These are phyloP conservation scores for Suhomyces bolitotheri DNA, from an alignment of 1,139 yeast species.

Conservation along the genomic window DNA sequence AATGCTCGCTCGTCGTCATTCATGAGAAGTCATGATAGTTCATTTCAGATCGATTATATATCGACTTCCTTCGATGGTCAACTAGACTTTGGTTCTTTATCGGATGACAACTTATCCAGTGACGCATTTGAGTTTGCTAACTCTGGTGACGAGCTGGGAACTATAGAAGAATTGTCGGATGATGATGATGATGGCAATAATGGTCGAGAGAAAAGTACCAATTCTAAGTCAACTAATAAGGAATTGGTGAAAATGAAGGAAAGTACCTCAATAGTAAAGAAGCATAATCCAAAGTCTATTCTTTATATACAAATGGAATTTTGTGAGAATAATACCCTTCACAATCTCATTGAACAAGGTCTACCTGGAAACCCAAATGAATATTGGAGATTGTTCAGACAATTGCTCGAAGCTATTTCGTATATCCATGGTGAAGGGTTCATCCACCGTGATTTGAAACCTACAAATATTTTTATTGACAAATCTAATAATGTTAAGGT, in stretches of 20 bases:
- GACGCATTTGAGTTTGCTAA: constrained; percentile 33
- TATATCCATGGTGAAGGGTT: constrained; percentile 94
- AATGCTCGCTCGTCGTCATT: constrained; percentile 32
- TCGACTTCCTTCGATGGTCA: constrained; percentile 65
- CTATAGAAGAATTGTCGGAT: constrained; percentile 4
- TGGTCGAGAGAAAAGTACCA: constrained; percentile 13
- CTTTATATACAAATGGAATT: constrained; percentile 95
- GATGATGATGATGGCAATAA: constrained; percentile 14
- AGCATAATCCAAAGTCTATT: constrained; percentile 47
- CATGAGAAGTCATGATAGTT: constrained; percentile 32
- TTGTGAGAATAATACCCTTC: constrained; percentile 89
- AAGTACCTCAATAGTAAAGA: not conserved
- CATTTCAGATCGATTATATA: constrained; percentile 60
- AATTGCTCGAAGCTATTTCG: constrained; percentile 83
- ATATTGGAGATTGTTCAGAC: constrained; percentile 88
- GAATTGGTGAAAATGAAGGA: constrained; percentile 10
- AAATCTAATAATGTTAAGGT: constrained; percentile 84
- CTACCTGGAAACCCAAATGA: constrained; percentile 72
- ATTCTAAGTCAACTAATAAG: not conserved
- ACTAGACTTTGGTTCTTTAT: constrained; percentile 56
- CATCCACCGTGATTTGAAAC: constrained; percentile 93
- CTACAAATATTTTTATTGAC: constrained; percentile 94
- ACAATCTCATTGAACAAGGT: constrained; percentile 79
- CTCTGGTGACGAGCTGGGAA: constrained; percentile 12
- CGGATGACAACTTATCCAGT: constrained; percentile 26